Conservation (phyloP, 768 basidiomycete species). For the Kwoniella botswanensis region DNA sequence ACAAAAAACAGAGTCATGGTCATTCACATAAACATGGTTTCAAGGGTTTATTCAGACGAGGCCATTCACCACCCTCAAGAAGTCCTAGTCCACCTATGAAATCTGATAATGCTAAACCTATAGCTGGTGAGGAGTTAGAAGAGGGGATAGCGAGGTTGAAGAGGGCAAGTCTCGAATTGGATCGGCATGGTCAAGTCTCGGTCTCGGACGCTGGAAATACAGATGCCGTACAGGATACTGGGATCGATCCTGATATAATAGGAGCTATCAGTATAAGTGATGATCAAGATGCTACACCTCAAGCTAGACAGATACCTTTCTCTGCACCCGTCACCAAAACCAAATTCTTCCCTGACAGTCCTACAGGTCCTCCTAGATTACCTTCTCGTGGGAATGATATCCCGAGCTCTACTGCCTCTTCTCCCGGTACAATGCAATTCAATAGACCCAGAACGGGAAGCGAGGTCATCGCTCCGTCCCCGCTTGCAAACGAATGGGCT, state of each 20-base stretch:
- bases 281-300: slow-evolving; percentile 4
- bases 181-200: slow-evolving; percentile 20
- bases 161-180: slow-evolving; percentile 45
- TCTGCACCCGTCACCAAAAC: slow-evolving; percentile 49
- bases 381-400: slow-evolving; percentile 3
- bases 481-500: slow-evolving; percentile 53
- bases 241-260: slow-evolving; percentile 10
- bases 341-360: slow-evolving; percentile 45
- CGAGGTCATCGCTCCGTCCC: slow-evolving; percentile 52
- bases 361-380: slow-evolving; percentile 6
- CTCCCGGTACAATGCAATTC: slow-evolving; percentile 12
- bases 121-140: slow-evolving; percentile 44
- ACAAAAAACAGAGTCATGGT: neutral
- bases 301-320: slow-evolving; percentile 19
- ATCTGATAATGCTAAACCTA: slow-evolving; percentile 26
- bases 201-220: neutral
- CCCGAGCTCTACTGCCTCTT: slow-evolving; percentile 15
- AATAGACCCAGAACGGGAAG: slow-evolving; percentile 44
- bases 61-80: slow-evolving; percentile 49
- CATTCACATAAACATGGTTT: slow-evolving; percentile 37
- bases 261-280: slow-evolving; percentile 12
- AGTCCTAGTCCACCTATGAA: slow-evolving; percentile 46
- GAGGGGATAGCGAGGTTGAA: slow-evolving; percentile 48
- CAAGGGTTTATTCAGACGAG: slow-evolving; percentile 40
- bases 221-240: slow-evolving; percentile 2